Conservation (phyloP, 2,329 filamentous ascomycete genomes). For the Helicocarpus griseus region DNA sequence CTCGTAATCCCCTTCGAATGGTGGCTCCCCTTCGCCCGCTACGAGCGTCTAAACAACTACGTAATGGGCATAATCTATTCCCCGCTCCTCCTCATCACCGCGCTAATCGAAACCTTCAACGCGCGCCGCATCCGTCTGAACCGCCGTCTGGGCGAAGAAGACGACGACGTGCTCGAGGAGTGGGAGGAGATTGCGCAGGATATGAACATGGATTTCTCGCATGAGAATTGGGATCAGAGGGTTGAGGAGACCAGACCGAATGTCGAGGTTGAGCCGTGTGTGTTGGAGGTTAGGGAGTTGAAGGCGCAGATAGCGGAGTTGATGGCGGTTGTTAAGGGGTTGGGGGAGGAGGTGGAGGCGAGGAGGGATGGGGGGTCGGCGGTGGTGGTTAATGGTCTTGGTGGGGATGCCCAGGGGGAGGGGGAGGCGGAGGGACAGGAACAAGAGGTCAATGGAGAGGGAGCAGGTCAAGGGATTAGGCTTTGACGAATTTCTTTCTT, state of each 20-base stretch:
- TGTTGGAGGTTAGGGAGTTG: slow-evolving; percentile 49
- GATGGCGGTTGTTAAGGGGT: slow-evolving; percentile 52
- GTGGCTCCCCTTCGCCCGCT: slow-evolving; percentile 71
- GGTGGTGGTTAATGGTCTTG: background rate
- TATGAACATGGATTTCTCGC: slow-evolving; percentile 47
- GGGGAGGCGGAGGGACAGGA: background rate
- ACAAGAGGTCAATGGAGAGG: background rate
- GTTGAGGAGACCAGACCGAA: slow-evolving; percentile 70
- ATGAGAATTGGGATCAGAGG: slow-evolving; percentile 70
- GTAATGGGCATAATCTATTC: slow-evolving; percentile 83
- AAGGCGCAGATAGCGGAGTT: slow-evolving; percentile 49
- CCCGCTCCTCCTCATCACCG: slow-evolving; percentile 70
- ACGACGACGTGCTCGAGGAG: slow-evolving; percentile 81
- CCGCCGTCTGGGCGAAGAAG: slow-evolving; percentile 68
- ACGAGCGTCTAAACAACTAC: slow-evolving; percentile 75
- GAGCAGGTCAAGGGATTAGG: too few species aligned
- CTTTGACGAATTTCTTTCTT: too few species aligned
- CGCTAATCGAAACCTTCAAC: slow-evolving; percentile 57
- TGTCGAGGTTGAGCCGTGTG: slow-evolving; percentile 65
- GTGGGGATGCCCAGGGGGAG: background rate
- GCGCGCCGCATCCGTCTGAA: slow-evolving; percentile 63
- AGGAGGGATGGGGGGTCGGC: background rate
- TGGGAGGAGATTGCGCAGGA: slow-evolving; percentile 72
- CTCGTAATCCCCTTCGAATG: slow-evolving; percentile 80
- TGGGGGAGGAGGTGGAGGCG: slow-evolving; percentile 29